Evolutionary conservation across 305 asterid species (phyloP).

Genomic region (Fraxinus baroniana): DNA sequence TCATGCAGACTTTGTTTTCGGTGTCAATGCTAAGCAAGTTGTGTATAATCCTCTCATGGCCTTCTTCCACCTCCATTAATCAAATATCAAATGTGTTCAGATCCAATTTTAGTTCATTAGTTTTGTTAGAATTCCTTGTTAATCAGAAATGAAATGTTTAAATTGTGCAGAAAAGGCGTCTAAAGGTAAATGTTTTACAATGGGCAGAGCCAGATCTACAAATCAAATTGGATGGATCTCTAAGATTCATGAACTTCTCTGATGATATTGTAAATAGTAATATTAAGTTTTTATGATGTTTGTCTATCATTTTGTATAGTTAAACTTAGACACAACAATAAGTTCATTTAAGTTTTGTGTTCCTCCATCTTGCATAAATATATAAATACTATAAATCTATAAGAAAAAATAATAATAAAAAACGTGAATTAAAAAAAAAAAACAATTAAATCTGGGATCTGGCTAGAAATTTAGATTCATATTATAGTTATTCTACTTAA

Average conservation of each 20-base stretch:
- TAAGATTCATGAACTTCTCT: no score
- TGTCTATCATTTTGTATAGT: neutral
- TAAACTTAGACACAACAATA: neutral
- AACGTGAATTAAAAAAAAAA: no score
- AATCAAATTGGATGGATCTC: no score
- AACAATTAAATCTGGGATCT: neutral
- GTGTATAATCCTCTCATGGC: slow-evolving; percentile 39
- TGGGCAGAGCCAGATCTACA: neutral
- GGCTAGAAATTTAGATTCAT: neutral
- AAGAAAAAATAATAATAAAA: no score
- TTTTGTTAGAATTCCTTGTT: neutral
- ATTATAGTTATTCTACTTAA: neutral
- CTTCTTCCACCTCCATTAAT: slow-evolving; percentile 41
- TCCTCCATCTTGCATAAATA: neutral
- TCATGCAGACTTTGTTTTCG: slow-evolving; percentile 61
- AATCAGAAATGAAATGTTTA: neutral
- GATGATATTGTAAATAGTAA: neutral
- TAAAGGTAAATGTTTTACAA: neutral
- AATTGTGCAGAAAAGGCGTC: neutral
- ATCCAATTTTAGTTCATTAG: neutral
- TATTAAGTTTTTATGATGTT: neutral
- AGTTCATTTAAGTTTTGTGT: neutral
- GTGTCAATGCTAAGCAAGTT: slow-evolving; percentile 49
- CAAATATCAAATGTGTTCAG: neutral
- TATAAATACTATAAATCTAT: neutral